These are phyloP conservation scores for Cyphellophora attinorum DNA, from an alignment of 2,329 filamentous ascomycete genomes.

Conservation along the genomic window DNA sequence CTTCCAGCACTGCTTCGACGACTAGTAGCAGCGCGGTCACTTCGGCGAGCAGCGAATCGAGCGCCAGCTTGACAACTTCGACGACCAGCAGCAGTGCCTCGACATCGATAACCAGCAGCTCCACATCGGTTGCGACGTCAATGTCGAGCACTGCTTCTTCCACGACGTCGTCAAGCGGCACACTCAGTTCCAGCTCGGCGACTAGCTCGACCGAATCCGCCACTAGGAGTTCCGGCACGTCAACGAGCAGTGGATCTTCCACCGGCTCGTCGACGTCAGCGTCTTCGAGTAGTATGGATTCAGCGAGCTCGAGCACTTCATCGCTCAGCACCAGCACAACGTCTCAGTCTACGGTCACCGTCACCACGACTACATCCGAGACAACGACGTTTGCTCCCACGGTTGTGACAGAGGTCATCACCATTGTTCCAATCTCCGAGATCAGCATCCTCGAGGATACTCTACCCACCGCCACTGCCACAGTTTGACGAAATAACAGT, in stretches of 20 bases:
- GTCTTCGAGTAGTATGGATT: conserved; percentile 1
- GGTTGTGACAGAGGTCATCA: too few relatives aligned
- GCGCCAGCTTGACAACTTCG: neutral
- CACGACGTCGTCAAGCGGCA: neutral
- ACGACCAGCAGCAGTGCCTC: too few relatives aligned
- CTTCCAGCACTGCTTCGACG: conserved; percentile 1
- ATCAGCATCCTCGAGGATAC: too few relatives aligned
- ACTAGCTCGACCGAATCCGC: conserved; percentile 1
- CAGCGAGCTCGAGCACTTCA: too few relatives aligned
- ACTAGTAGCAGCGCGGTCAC: neutral
- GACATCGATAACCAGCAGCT: too few relatives aligned
- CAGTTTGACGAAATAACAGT: too few relatives aligned
- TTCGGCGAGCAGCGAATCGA: neutral
- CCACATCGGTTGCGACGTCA: neutral
- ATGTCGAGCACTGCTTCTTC: too few relatives aligned
- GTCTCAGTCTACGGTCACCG: neutral
- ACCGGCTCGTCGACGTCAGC: neutral
- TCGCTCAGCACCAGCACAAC: too few relatives aligned
- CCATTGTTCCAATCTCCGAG: too few relatives aligned
- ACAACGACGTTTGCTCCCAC: too few relatives aligned
- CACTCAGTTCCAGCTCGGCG: neutral
- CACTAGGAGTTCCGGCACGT: neutral
- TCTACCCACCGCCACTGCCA: too few relatives aligned
- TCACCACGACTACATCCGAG: conserved; percentile 1
- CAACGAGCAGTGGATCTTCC: neutral